A percentile compares a stretch with the other conserved stretches of the same genome.
Evolutionary conservation across 139 green algal genomes (phyloP).

Genomic region (Chlorella sp.): DNA sequence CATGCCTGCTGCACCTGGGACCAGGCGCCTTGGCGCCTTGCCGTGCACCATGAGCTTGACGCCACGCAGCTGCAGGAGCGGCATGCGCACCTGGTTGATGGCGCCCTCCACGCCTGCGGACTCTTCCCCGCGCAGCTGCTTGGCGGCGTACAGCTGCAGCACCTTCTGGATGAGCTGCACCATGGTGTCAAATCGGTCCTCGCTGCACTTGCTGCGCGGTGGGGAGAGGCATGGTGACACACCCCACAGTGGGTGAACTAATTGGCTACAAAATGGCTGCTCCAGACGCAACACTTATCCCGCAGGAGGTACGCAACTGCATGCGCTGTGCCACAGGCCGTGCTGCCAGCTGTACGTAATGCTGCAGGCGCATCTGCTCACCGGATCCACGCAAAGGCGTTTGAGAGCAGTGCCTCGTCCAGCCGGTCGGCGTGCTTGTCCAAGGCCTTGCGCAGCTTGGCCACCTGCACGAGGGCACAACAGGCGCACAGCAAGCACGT

Average conservation of each 20-base stretch:
- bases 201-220: constrained; percentile 54
- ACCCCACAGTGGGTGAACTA: no score
- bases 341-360: no score
- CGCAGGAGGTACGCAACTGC: no score
- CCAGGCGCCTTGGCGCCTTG: no score
- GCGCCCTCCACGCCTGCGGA: constrained; percentile 25
- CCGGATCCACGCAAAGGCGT: constrained; percentile 84
- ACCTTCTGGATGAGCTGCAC: constrained; percentile 77
- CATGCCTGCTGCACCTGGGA: no score
- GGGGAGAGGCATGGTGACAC: background rate
- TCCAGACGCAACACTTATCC: no score
- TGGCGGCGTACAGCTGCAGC: constrained; percentile 82
- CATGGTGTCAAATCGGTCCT: constrained; percentile 74
- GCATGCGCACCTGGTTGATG: constrained; percentile 38
- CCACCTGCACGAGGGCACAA: constrained; percentile 17
- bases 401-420: constrained; percentile 83
- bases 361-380: no score
- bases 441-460: constrained; percentile 20
- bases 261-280: no score
- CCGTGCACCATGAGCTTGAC: no score
- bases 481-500: no score
- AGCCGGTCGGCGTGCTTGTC: constrained; percentile 23
- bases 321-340: no score
- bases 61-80: no score
- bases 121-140: constrained; percentile 39